Evolutionary conservation across 2,329 filamentous ascomycete genomes (phyloP), one percentile per base, ranked within the genome.

Genomic region (Aureobasidium zeae): DNA sequence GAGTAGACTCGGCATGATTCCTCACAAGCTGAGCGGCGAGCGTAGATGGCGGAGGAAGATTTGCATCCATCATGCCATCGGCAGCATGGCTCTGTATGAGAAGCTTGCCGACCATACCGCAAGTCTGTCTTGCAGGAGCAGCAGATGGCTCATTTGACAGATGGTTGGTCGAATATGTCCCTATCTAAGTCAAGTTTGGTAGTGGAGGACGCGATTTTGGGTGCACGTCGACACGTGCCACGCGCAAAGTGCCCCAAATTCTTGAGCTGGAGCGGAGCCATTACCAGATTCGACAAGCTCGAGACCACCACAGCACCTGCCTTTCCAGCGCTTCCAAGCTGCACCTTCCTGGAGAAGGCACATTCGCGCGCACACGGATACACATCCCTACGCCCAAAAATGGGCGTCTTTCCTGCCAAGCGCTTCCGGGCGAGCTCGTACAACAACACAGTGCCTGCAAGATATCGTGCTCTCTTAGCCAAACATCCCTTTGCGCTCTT

Each of bases 401-500:
- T 63, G 60, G 50, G 56, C 7, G 52, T 55, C 39, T 64, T 64
- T 44, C 55, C 52, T 19, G 53, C 60, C 9, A 61, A 58, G 32
- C 57, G 58, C 49, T 94, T 82, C 63, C 80, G 79, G 50, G 67
- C 77, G 29, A 64, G 81, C 24, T 72, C 77, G 48, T 66, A 76
- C 50, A 56, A 60, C 28, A 79, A 79, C 63, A 77, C 74, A 9
- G 66, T 94, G 53, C 85, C 83, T 38, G 75, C 81, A 46, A 72
- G 72, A 49, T 98, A 98, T 69, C 84, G 91, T 46, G 69, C 74
- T 22, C 64, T 76, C 48, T 77, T 98, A 53, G 72, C 77, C 47
- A 81, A 74, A 57, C 86, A 84, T 55, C 93, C 91, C 1, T 98
- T 98, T 63, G 69, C 87, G 20, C 77, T 94, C 50, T 98, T 98